Evolutionary conservation across 257 asterid genomes (phyloP).

Genomic region (Nicotiana tabacum): DNA sequence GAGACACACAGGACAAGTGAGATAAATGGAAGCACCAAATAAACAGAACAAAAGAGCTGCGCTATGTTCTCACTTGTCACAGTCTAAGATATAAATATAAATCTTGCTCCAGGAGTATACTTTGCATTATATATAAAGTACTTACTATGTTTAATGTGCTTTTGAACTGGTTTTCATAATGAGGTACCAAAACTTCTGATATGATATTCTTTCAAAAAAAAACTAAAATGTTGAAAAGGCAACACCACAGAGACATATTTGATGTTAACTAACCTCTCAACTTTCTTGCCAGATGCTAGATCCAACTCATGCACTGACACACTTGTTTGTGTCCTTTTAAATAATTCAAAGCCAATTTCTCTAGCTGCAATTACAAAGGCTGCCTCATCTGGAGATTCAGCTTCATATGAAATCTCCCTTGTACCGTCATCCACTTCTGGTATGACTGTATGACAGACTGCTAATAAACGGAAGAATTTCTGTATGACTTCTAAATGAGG

Average conservation of each 20-base stretch:
- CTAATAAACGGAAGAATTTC: constrained; percentile 63
- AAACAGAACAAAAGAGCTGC: neutral
- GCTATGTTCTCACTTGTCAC: neutral
- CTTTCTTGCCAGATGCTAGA: constrained; percentile 45
- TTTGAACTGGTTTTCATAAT: neutral
- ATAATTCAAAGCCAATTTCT: constrained; percentile 85
- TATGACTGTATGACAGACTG: constrained; percentile 87
- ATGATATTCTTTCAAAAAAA: neutral
- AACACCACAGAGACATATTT: neutral
- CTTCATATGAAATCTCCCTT: constrained; percentile 68
- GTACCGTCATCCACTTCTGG: constrained; percentile 77
- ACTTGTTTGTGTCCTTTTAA: constrained; percentile 61
- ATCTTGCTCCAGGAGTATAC: neutral
- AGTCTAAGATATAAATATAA: neutral
- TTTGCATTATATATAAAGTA: neutral
- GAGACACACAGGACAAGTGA: neutral
- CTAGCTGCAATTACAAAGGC: constrained; percentile 91
- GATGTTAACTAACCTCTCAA: constrained; percentile 55
- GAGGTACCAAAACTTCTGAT: neutral
- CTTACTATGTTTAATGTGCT: neutral
- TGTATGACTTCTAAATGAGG: constrained; percentile 47
- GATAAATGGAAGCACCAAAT: neutral
- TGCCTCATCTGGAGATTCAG: constrained; percentile 97
- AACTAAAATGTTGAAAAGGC: neutral
- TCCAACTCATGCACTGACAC: constrained; percentile 64